These are phyloP conservation scores for Oldenlandia corymbosa DNA, from an alignment of 257 asterid genomes.

Conservation along the genomic window DNA sequence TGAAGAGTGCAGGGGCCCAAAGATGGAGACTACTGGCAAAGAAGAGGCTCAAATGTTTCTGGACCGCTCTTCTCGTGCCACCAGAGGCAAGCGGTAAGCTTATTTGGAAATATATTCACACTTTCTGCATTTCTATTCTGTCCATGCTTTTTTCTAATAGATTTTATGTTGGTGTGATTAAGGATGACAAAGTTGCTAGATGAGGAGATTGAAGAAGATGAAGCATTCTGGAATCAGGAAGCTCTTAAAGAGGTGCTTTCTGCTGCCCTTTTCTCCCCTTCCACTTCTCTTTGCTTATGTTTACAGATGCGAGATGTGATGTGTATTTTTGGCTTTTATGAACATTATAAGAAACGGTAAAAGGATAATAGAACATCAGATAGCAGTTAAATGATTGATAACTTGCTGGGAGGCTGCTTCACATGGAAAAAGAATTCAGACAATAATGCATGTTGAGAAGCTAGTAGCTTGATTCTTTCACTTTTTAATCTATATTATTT, in stretches of 20 bases:
- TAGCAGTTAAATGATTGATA: no score
- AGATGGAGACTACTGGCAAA: conserved; percentile 42
- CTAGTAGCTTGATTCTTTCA: not conserved
- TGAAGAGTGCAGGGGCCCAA: not conserved
- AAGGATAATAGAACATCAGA: no score
- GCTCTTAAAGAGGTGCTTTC: conserved; percentile 78
- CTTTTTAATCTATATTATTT: not conserved
- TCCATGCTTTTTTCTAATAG: conserved; percentile 12
- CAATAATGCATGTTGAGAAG: no score
- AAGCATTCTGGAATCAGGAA: conserved; percentile 89
- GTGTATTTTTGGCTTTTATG: not conserved
- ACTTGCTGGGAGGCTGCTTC: no score
- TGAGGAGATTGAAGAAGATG: conserved; percentile 86
- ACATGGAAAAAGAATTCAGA: no score
- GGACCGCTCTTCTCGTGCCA: conserved; percentile 72
- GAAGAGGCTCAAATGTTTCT: conserved; percentile 44
- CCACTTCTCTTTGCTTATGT: not conserved
- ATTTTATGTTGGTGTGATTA: conserved; percentile 12
- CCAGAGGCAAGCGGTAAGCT: conserved; percentile 86
- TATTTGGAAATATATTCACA: not conserved
- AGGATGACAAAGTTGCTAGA: conserved; percentile 90
- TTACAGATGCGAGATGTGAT: not conserved
- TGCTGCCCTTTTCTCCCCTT: not conserved
- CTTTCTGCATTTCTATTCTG: conserved; percentile 3
- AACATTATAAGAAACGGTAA: not conserved